Evolutionary conservation across 805 yeast species (phyloP).

Genomic region (Kockiozyma suomiensis): DNA sequence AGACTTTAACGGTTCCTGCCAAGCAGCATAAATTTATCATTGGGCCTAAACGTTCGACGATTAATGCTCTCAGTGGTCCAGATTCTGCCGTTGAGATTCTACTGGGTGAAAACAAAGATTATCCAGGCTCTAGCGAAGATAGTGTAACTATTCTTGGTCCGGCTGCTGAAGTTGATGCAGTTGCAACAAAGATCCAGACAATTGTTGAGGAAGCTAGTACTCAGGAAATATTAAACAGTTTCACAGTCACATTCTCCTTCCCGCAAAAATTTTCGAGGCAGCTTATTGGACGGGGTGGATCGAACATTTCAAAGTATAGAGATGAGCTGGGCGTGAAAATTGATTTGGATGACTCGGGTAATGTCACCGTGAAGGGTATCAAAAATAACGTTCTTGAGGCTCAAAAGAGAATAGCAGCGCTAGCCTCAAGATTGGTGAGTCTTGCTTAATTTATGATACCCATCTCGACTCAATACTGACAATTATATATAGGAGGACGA

Average conservation of each 20-base stretch:
- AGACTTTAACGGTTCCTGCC: conserved; percentile 54
- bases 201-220: conserved; percentile 60
- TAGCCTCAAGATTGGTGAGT: conserved; percentile 62
- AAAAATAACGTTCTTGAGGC: conserved; percentile 78
- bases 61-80: conserved; percentile 49
- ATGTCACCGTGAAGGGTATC: conserved; percentile 70
- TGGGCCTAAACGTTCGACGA: conserved; percentile 65
- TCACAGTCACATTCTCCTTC: conserved; percentile 54
- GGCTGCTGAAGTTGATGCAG: conserved; percentile 60
- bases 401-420: conserved; percentile 56
- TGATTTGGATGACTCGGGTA: conserved; percentile 65
- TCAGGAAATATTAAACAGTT: conserved; percentile 51
- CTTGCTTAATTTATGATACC: background rate
- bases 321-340: conserved; percentile 75
- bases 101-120: conserved; percentile 41
- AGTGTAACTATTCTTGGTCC: conserved; percentile 71
- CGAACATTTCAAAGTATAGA: conserved; percentile 65
- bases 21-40: conserved; percentile 60
- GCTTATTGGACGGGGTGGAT: conserved; percentile 88
- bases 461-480: too few relatives aligned
- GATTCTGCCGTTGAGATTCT: conserved; percentile 44
- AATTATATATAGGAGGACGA: conserved; percentile 61
- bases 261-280: conserved; percentile 72
- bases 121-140: conserved; percentile 48
- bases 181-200: conserved; percentile 54